Conservation (phyloP, 2,329 filamentous ascomycete genomes). For the Bipolaris oryzae region DNA sequence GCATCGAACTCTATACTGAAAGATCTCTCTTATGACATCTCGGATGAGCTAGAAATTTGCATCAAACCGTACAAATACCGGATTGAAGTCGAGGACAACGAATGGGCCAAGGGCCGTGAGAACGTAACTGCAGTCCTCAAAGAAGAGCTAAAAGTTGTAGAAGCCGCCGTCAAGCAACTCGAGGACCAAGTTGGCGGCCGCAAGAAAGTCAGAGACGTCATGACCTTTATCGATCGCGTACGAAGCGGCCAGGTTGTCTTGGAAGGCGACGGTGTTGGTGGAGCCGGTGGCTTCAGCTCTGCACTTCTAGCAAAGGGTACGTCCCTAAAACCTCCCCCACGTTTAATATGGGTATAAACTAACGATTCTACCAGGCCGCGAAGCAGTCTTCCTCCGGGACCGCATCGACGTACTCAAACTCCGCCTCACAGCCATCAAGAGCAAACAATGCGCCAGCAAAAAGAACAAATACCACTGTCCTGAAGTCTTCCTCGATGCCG, state of each 20-base stretch:
- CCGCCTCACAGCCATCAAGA: constrained; percentile 85
- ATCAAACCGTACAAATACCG: constrained; percentile 99
- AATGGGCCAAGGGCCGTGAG: constrained; percentile 85
- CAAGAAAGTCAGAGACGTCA: constrained; percentile 86
- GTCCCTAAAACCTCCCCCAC: background rate
- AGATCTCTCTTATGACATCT: constrained; percentile 94
- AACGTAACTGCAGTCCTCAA: constrained; percentile 83
- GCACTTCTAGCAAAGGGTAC: constrained; percentile 81
- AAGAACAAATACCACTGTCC: constrained; percentile 97
- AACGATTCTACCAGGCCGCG: constrained; percentile 67
- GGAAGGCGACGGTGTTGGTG: constrained; percentile 81
- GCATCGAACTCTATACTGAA: constrained; percentile 89
- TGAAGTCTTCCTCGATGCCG: constrained; percentile 96
- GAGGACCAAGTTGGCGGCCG: constrained; percentile 80
- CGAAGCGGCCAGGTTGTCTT: constrained; percentile 83
- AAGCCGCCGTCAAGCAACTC: constrained; percentile 74
- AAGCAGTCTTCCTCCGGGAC: constrained; percentile 92
- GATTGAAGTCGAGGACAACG: constrained; percentile 88
- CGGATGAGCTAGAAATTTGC: constrained; percentile 97
- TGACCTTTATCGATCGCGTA: constrained; percentile 88
- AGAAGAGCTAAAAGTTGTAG: constrained; percentile 83
- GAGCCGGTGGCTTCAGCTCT: constrained; percentile 91
- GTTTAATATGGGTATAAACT: background rate
- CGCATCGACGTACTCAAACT: constrained; percentile 89
- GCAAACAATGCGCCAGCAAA: constrained; percentile 80